Evolutionary conservation across 2,329 filamentous ascomycete genomes (phyloP).

Genomic region (Leptographium lundbergii): DNA sequence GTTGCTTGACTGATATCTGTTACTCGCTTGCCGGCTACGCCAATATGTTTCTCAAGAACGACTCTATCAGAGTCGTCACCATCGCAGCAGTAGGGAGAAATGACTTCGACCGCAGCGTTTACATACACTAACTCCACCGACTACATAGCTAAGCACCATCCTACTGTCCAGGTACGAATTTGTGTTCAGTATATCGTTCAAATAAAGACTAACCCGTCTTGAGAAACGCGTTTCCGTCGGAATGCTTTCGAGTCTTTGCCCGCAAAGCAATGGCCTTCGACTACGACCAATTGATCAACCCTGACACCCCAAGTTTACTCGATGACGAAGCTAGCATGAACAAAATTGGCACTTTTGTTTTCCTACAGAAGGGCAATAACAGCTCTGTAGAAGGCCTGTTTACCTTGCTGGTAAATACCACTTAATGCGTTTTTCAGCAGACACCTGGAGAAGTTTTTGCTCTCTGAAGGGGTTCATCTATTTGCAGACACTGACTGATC

Average conservation of each 20-base stretch:
- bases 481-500: background rate
- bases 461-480: background rate
- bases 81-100: background rate
- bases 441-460: background rate
- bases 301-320: background rate
- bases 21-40: background rate
- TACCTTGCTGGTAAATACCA: background rate
- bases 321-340: background rate
- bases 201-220: background rate
- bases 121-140: background rate
- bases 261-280: background rate
- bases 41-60: background rate
- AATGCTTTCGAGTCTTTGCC: conserved; percentile 1
- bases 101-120: background rate
- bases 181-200: background rate
- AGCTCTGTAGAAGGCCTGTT: background rate
- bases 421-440: background rate
- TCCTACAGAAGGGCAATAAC: background rate
- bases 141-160: conserved; percentile 1
- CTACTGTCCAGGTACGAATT: background rate
- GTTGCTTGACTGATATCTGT: too few relatives aligned
- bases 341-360: background rate
- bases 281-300: background rate
- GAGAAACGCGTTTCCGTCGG: conserved; percentile 1
- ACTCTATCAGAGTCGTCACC: background rate